These are phyloP conservation scores for Fagopyrum homotropicum DNA, from an alignment of 148 eudicot genomes.

Conservation along the genomic window DNA sequence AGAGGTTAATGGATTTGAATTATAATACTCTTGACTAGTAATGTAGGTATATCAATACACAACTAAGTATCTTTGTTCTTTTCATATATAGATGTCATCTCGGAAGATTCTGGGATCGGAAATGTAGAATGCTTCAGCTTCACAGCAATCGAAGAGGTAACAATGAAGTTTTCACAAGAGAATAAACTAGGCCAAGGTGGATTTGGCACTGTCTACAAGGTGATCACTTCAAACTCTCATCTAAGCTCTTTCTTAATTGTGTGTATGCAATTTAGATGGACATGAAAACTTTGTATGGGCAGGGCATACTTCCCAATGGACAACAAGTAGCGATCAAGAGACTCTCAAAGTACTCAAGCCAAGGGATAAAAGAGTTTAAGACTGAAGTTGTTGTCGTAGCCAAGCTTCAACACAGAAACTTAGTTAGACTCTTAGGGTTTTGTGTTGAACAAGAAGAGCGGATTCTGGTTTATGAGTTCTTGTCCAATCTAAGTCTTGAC, in stretches of 20 bases:
- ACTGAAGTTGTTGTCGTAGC: slow-evolving; percentile 44
- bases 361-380: slow-evolving; percentile 49
- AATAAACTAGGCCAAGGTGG: slow-evolving; percentile 1
- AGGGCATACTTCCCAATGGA: slow-evolving; percentile 23
- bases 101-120: slow-evolving; percentile 1
- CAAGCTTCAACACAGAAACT: slow-evolving; percentile 51
- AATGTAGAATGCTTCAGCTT: neutral
- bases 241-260: neutral
- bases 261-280: no score
- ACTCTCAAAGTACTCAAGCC: slow-evolving; percentile 37
- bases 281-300: no score
- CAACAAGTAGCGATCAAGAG: slow-evolving; percentile 34
- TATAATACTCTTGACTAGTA: no score
- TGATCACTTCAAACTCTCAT: neutral
- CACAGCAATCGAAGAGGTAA: neutral
- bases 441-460: slow-evolving; percentile 40
- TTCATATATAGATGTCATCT: neutral
- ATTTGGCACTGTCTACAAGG: neutral
- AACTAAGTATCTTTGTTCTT: neutral
- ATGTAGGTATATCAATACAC: neutral
- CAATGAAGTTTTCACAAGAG: neutral
- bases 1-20: neutral
- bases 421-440: slow-evolving; percentile 45
- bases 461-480: neutral
- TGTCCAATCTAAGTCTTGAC: neutral